These are phyloP conservation scores for Globisporangium okanoganense DNA, from an alignment of 352 stramenopile species.

Conservation along the genomic window DNA sequence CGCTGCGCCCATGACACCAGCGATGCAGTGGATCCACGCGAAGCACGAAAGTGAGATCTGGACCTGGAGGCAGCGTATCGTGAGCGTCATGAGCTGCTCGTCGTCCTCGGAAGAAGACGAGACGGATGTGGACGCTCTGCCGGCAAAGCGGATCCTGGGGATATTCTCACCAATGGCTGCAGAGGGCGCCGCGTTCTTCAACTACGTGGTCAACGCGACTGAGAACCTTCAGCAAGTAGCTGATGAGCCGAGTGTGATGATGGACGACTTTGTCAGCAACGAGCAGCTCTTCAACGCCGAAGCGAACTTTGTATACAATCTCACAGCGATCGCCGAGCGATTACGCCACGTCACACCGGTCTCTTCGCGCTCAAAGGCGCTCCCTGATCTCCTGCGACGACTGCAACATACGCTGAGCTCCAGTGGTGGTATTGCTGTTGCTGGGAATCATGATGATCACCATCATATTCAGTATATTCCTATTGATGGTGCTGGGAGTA, in stretches of 20 bases:
- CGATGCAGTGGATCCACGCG: slow-evolving; percentile 26
- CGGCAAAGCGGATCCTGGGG: slow-evolving; percentile 1
- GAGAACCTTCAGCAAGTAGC: not conserved
- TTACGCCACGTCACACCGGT: slow-evolving; percentile 23
- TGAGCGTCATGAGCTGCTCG: slow-evolving; percentile 3
- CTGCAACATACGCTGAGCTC: slow-evolving; percentile 18
- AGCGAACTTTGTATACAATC: slow-evolving; percentile 27
- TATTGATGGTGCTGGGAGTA: not conserved
- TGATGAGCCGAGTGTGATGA: not conserved
- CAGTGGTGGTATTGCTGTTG: not conserved
- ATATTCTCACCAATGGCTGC: slow-evolving; percentile 12
- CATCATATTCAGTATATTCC: slow-evolving; percentile 16
- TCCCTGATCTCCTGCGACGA: slow-evolving; percentile 13
- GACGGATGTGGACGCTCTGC: not conserved
- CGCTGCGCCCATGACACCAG: slow-evolving; percentile 17
- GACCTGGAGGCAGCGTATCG: slow-evolving; percentile 7
- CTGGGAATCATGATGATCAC: not conserved
- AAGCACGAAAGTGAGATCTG: slow-evolving; percentile 10
- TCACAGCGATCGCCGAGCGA: slow-evolving; percentile 27
- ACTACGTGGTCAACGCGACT: not conserved
- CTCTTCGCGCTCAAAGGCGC: not conserved
- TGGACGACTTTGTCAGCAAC: slow-evolving; percentile 7
- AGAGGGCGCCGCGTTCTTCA: not conserved
- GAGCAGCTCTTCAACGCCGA: slow-evolving; percentile 29
- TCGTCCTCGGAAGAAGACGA: not conserved